Evolutionary conservation across 768 basidiomycete species (phyloP).

Genomic region (Daedaleopsis sinensis): DNA sequence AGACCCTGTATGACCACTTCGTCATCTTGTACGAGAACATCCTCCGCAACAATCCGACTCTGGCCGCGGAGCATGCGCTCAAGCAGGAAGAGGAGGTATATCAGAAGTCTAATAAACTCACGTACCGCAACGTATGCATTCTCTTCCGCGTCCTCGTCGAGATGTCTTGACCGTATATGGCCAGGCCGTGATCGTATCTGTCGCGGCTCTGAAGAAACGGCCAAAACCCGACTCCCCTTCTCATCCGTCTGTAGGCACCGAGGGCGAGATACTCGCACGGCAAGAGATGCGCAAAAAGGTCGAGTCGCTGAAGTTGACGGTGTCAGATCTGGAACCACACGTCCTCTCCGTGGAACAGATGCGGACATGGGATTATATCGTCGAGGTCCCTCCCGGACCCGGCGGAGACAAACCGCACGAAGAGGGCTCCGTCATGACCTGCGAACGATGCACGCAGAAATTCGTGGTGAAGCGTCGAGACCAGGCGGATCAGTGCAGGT

Average conservation of each 20-base stretch:
- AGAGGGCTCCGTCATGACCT: constrained; percentile 64
- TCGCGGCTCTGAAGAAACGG: constrained; percentile 55
- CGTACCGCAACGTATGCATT: constrained; percentile 76
- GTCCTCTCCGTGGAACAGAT: constrained; percentile 62
- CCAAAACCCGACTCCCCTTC: constrained; percentile 55
- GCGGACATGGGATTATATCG: constrained; percentile 69
- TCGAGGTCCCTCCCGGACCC: constrained; percentile 63
- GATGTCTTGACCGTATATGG: constrained; percentile 8
- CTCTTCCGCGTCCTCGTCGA: constrained; percentile 2
- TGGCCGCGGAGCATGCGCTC: constrained; percentile 80
- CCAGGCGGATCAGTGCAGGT: constrained; percentile 65
- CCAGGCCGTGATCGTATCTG: constrained; percentile 54
- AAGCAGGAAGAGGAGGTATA: constrained; percentile 84
- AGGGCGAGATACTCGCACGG: constrained; percentile 60
- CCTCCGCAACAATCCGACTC: constrained; percentile 51
- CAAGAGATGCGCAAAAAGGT: constrained; percentile 57
- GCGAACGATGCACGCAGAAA: constrained; percentile 76
- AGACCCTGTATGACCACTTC: constrained; percentile 75
- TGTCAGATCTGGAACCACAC: constrained; percentile 55
- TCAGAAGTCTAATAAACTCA: constrained; percentile 68
- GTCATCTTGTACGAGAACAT: constrained; percentile 63
- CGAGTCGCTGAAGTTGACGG: constrained; percentile 55
- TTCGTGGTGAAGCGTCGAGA: constrained; percentile 68
- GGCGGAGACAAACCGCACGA: constrained; percentile 68
- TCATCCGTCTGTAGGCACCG: constrained; percentile 81